Conservation (phyloP, 331 rosid genomes). For the Quercus lobata region DNA sequence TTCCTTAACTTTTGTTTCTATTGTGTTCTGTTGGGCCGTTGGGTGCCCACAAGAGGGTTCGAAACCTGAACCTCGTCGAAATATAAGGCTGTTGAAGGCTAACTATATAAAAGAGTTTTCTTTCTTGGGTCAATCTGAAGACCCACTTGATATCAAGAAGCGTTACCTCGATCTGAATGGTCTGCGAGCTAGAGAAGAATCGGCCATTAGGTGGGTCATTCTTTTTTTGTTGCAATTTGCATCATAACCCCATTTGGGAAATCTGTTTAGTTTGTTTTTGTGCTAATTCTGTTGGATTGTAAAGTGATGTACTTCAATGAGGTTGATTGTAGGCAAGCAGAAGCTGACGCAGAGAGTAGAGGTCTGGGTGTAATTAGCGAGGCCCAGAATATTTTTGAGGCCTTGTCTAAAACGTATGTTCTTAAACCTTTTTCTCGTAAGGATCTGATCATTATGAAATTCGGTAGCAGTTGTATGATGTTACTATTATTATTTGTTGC, state of each 20-base stretch:
- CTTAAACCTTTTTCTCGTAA: background rate
- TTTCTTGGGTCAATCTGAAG: too few species aligned
- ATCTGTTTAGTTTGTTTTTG: background rate
- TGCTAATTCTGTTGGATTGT: background rate
- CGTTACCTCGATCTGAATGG: too few species aligned
- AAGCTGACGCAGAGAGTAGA: constrained; percentile 74
- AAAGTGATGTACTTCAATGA: background rate
- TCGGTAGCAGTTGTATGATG: background rate
- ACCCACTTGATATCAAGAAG: too few species aligned
- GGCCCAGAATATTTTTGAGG: constrained; percentile 87
- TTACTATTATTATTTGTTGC: background rate
- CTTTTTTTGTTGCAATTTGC: background rate
- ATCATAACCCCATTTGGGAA: background rate
- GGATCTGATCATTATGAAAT: background rate
- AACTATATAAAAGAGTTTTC: constrained; percentile 52
- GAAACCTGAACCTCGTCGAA: constrained; percentile 60
- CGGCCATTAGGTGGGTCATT: constrained; percentile 27
- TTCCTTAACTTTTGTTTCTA: constrained; percentile 18
- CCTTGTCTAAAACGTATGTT: constrained; percentile 86
- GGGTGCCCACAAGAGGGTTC: constrained; percentile 43
- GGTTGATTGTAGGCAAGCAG: constrained; percentile 66
- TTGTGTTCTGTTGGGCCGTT: background rate
- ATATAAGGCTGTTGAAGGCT: constrained; percentile 65
- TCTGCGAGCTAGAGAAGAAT: too few species aligned
- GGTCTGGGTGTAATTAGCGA: constrained; percentile 86